Evolutionary conservation across 768 basidiomycete species (phyloP).

Genomic region (Dacryopinax spathularia): DNA sequence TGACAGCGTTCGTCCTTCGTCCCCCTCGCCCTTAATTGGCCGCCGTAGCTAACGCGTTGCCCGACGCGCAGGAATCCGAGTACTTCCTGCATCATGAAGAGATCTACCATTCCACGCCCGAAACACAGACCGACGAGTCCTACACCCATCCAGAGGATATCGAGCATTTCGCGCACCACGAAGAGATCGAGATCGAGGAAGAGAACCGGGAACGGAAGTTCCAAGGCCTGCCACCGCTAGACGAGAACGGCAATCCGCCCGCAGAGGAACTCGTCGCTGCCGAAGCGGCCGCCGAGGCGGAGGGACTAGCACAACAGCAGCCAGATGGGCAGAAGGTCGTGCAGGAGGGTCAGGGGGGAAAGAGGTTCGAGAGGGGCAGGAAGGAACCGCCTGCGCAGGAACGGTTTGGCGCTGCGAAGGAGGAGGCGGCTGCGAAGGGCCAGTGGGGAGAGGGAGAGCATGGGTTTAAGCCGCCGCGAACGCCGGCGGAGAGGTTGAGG

Average conservation of each 20-base stretch:
- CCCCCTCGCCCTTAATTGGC: not conserved
- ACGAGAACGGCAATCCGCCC: conserved; percentile 28
- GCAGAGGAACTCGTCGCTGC: conserved; percentile 16
- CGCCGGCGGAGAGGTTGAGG: conserved; percentile 65
- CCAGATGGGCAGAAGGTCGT: conserved; percentile 17
- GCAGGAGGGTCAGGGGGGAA: conserved; percentile 43
- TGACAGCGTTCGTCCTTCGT: conserved; percentile 34
- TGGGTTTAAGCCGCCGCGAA: conserved; percentile 59
- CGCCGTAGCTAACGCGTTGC: not conserved
- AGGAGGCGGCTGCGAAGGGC: conserved; percentile 38
- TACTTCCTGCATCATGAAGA: conserved; percentile 98
- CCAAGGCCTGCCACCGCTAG: conserved; percentile 49
- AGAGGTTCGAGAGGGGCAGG: conserved; percentile 14
- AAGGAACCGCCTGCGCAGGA: conserved; percentile 51
- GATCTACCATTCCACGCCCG: conserved; percentile 72
- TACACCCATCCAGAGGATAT: conserved; percentile 88
- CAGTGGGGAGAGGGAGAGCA: conserved; percentile 60
- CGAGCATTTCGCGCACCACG: conserved; percentile 86
- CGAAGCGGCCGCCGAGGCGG: conserved; percentile 14
- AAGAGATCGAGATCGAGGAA: conserved; percentile 68
- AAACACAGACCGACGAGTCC: conserved; percentile 91
- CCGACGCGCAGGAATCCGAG: conserved; percentile 26
- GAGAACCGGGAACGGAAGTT: conserved; percentile 69
- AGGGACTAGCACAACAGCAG: conserved; percentile 17
- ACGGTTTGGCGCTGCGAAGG: conserved; percentile 43